Conservation (phyloP, 306 rosid genomes). For the Vigna radiata region DNA sequence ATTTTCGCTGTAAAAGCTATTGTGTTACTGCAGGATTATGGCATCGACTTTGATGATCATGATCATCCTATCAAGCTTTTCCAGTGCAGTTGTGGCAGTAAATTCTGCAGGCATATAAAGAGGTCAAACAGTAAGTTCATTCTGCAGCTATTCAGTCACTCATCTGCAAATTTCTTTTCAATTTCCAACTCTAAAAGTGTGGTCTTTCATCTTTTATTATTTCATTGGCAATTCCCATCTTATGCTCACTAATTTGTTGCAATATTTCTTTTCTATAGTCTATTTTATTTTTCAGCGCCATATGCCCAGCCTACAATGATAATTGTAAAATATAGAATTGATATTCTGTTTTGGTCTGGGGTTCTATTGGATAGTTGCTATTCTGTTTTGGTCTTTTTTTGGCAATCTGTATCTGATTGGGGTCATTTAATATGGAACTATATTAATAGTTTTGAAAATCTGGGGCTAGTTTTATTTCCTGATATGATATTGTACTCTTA, state of each 20-base stretch:
- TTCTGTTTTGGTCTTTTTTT: not conserved
- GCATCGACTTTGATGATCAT: slow-evolving; percentile 82
- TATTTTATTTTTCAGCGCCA: slow-evolving; percentile 4
- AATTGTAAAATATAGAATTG: not conserved
- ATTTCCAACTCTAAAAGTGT: not conserved
- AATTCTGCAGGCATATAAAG: slow-evolving; percentile 86
- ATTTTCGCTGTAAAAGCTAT: slow-evolving; percentile 20
- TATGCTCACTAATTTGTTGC: not conserved
- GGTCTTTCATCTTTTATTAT: not conserved
- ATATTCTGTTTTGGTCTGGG: not conserved
- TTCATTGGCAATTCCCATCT: not conserved
- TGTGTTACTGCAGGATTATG: slow-evolving; percentile 78
- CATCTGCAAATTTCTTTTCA: not conserved
- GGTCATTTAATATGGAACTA: slow-evolving; percentile 14
- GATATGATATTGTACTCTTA: too few species aligned
- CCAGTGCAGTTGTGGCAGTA: slow-evolving; percentile 86
- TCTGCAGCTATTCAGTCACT: not conserved
- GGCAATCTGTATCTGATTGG: slow-evolving; percentile 6
- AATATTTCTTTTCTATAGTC: not conserved
- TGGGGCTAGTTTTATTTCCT: not conserved
- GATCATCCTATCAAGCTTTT: slow-evolving; percentile 70
- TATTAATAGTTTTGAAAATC: not conserved
- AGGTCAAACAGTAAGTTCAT: slow-evolving; percentile 64
- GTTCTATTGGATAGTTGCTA: slow-evolving; percentile 8
- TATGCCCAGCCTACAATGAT: not conserved